These are phyloP conservation scores for Hypoxylon sp. DNA, from an alignment of 2,329 filamentous ascomycete genomes.

Conservation along the genomic window DNA sequence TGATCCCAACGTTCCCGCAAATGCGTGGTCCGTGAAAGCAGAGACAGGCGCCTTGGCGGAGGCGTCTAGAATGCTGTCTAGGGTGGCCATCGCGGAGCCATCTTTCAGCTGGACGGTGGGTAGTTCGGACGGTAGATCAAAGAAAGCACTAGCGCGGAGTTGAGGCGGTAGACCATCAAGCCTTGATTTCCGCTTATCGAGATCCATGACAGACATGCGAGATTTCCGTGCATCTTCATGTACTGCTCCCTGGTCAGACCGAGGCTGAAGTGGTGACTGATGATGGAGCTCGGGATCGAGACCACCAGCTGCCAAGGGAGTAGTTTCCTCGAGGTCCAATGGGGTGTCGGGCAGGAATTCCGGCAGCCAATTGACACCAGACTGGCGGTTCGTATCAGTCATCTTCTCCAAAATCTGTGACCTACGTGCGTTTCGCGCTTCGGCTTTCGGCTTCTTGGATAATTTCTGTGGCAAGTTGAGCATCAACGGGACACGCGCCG, in stretches of 20 bases:
- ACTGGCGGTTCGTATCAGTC: slow-evolving; percentile 57
- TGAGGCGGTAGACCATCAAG: slow-evolving; percentile 78
- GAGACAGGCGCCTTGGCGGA: slow-evolving; percentile 88
- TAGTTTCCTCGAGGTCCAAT: slow-evolving; percentile 46
- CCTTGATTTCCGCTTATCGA: slow-evolving; percentile 56
- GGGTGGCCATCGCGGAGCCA: slow-evolving; percentile 86
- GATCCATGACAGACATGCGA: slow-evolving; percentile 51
- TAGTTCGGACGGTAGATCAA: slow-evolving; percentile 73
- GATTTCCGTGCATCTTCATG: slow-evolving; percentile 50
- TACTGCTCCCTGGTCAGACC: slow-evolving; percentile 12
- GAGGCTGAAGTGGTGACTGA: slow-evolving; percentile 28
- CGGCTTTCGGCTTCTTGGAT: slow-evolving; percentile 76
- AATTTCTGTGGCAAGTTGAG: slow-evolving; percentile 91
- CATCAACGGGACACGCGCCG: slow-evolving; percentile 92
- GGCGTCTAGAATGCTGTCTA: slow-evolving; percentile 92
- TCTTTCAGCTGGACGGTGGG: slow-evolving; percentile 71
- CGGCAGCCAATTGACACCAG: slow-evolving; percentile 47
- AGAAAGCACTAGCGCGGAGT: slow-evolving; percentile 90
- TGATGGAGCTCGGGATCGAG: slow-evolving; percentile 21
- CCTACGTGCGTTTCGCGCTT: slow-evolving; percentile 75
- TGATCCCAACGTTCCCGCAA: slow-evolving; percentile 78
- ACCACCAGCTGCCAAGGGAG: slow-evolving; percentile 19
- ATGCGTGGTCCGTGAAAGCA: slow-evolving; percentile 91
- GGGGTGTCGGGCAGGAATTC: slow-evolving; percentile 46
- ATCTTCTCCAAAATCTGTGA: slow-evolving; percentile 78